phyloP scores from a whole-genome alignment of 352 stramenopile genomes.

The Plasmopara halstedii region DNA sequence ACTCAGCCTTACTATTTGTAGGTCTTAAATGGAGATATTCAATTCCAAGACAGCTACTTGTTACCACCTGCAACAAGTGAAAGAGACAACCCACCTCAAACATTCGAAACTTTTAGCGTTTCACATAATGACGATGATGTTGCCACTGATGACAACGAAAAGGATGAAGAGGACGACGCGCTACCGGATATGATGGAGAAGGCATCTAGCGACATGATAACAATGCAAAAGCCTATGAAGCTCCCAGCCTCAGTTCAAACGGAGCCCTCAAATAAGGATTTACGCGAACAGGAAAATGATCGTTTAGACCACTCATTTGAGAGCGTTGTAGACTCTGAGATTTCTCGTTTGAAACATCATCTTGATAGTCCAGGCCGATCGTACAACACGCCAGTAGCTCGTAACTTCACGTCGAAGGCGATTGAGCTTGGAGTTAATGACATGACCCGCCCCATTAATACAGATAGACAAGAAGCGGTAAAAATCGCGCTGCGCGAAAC shows the following conservation, averaged over 20 bases:
- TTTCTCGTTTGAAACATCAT: background rate
- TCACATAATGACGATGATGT: background rate
- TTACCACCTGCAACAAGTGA: conserved; percentile 10
- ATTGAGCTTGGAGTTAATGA: conserved; percentile 7
- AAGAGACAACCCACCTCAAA: too few relatives aligned
- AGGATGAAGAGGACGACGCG: conserved; percentile 36
- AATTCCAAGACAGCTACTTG: conserved; percentile 51
- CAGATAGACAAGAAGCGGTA: conserved; percentile 4
- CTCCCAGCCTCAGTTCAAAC: conserved; percentile 16
- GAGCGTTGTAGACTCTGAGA: conserved; percentile 1
- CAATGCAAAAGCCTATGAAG: background rate
- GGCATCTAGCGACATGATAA: background rate
- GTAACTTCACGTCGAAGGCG: conserved; percentile 12
- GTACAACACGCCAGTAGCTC: conserved; percentile 1
- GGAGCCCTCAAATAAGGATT: conserved; percentile 14
- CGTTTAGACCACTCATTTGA: conserved; percentile 6
- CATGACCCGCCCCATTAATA: conserved; percentile 10
- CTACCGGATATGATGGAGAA: conserved; percentile 54
- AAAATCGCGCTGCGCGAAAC: conserved; percentile 40
- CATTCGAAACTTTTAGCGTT: too few relatives aligned
- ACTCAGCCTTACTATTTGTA: conserved; percentile 13
- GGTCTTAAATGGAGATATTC: conserved; percentile 50
- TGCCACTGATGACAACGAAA: conserved; percentile 4
- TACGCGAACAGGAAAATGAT: background rate
- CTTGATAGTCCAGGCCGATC: conserved; percentile 1